A percentile compares a stretch with the other conserved stretches of the same genome.
These are phyloP conservation scores for Fonsecaea multimorphosa DNA, from an alignment of 2,329 filamentous ascomycete genomes.

Conservation along the genomic window DNA sequence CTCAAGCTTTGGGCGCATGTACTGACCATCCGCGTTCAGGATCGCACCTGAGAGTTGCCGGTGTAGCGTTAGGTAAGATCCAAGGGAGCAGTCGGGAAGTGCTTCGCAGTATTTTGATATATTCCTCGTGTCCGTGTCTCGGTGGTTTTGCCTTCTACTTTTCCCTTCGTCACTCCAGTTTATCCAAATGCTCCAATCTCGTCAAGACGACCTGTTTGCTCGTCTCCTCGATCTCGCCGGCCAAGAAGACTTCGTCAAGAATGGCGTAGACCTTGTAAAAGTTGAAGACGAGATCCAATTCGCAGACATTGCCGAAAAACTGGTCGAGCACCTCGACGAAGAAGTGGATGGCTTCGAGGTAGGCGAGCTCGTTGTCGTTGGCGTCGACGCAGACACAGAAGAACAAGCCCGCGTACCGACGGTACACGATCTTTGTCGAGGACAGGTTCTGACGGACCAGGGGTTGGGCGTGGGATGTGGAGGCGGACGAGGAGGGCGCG, in stretches of 20 bases:
- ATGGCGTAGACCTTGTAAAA: constrained; percentile 93
- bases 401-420: constrained; percentile 95
- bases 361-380: constrained; percentile 97
- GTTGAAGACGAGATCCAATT: constrained; percentile 84
- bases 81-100: neutral
- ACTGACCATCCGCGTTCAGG: neutral
- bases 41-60: neutral
- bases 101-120: neutral
- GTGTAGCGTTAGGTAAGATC: neutral
- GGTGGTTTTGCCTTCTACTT: neutral
- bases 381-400: constrained; percentile 99
- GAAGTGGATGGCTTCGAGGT: constrained; percentile 97
- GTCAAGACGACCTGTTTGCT: constrained; percentile 98
- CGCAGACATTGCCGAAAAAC: constrained; percentile 99
- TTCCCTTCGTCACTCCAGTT: constrained; percentile 75
- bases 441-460: constrained; percentile 41
- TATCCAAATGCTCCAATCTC: constrained; percentile 91
- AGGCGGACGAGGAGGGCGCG: constrained; percentile 28
- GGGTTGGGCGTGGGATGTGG: constrained; percentile 27
- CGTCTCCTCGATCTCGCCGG: constrained; percentile 97
- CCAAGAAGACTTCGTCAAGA: constrained; percentile 95
- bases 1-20: neutral
- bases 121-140: neutral
- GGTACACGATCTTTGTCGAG: constrained; percentile 91
- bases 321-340: constrained; percentile 98